Percentiles rank a stretch among this genome's conserved stretches.
Conservation (phyloP, 495 filamentous ascomycete species). For the Trypethelium eluteriae region DNA sequence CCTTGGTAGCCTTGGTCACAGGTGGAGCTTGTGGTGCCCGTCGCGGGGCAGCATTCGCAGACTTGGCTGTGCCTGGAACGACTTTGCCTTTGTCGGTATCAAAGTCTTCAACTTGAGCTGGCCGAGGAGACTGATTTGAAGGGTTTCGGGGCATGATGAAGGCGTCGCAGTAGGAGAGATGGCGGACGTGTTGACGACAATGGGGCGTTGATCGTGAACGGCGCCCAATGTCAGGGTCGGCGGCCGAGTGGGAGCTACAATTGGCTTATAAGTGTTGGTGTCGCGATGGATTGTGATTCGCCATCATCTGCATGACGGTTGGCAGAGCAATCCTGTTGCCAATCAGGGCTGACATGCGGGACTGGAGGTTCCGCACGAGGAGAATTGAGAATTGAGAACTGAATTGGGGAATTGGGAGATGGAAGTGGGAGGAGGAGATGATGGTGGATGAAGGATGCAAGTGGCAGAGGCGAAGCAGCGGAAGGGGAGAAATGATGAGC, state of each 20-base stretch:
- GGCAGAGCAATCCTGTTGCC: constrained; percentile 7
- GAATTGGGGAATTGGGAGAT: neutral
- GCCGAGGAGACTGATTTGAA: constrained; percentile 19
- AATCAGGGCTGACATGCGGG: neutral
- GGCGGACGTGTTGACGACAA: neutral
- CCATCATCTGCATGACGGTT: constrained; percentile 10
- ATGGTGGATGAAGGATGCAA: neutral
- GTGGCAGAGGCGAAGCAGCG: neutral
- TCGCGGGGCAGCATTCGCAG: constrained; percentile 49
- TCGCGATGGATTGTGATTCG: neutral
- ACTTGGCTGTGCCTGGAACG: constrained; percentile 44
- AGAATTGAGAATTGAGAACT: too few species aligned
- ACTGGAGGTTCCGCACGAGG: neutral
- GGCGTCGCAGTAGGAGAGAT: neutral
- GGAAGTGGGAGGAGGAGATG: neutral
- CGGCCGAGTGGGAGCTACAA: neutral
- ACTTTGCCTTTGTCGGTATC: constrained; percentile 46
- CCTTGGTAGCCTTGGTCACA: constrained; percentile 21
- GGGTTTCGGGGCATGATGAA: neutral
- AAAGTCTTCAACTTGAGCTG: constrained; percentile 51
- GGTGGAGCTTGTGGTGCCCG: constrained; percentile 40
- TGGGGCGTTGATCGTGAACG: neutral
- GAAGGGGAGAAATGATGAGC: neutral
- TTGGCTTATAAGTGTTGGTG: constrained; percentile 8
- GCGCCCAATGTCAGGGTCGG: neutral